Conservation (phyloP, 73 alveolate species). For the Diophrys appendiculata region DNA sequence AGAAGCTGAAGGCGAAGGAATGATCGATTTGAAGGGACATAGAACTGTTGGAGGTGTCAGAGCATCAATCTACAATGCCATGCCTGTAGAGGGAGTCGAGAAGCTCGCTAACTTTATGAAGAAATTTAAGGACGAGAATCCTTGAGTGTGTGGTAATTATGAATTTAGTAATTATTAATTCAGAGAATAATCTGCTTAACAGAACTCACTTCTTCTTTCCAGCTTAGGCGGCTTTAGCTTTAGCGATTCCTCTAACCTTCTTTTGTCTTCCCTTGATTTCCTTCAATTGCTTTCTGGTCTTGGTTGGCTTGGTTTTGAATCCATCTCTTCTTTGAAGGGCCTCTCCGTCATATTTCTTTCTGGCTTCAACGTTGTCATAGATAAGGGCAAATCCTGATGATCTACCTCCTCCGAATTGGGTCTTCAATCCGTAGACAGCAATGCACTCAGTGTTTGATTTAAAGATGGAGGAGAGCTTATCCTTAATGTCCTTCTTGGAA, state of each 20-base stretch:
- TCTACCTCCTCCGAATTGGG: slow-evolving; percentile 93
- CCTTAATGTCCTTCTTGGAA: slow-evolving; percentile 81
- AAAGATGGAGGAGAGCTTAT: slow-evolving; percentile 71
- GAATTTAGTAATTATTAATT: too few relatives aligned
- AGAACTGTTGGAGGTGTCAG: slow-evolving; percentile 86
- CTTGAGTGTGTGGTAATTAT: too few relatives aligned
- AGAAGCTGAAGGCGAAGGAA: slow-evolving; percentile 64
- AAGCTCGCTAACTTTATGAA: slow-evolving; percentile 75
- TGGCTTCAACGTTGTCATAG: slow-evolving; percentile 82
- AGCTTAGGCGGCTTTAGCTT: slow-evolving; percentile 72
- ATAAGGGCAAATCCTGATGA: slow-evolving; percentile 90
- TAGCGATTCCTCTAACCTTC: slow-evolving; percentile 82
- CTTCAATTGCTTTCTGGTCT: slow-evolving; percentile 72
- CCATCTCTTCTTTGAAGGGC: slow-evolving; percentile 52
- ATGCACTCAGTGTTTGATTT: slow-evolving; percentile 77
- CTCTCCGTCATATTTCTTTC: slow-evolving; percentile 79
- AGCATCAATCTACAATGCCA: slow-evolving; percentile 81
- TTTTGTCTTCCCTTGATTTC: slow-evolving; percentile 79
- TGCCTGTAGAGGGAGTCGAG: slow-evolving; percentile 89
- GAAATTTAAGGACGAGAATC: slow-evolving; percentile 53
- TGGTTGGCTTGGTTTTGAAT: slow-evolving; percentile 39
- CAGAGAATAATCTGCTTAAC: too few relatives aligned
- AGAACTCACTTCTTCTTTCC: slow-evolving; percentile 67
- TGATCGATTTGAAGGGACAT: slow-evolving; percentile 70
- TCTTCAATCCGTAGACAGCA: slow-evolving; percentile 83